Evolutionary conservation across 2,329 filamentous ascomycete genomes (phyloP).

Genomic region (Penicillium freii): DNA sequence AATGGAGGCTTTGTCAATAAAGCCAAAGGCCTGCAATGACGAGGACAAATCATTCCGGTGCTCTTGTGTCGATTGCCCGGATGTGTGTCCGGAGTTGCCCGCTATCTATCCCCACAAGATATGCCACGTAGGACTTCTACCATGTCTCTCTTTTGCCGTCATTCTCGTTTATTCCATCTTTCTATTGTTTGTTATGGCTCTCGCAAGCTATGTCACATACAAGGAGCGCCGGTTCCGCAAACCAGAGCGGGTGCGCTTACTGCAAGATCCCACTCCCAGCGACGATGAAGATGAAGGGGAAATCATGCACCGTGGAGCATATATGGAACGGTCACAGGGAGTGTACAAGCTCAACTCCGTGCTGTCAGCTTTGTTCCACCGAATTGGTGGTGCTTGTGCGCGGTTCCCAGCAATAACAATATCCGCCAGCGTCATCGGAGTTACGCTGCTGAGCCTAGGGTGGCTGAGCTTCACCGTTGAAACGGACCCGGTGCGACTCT

Average conservation of each 20-base stretch:
- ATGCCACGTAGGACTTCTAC: constrained; percentile 83
- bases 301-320: constrained; percentile 70
- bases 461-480: constrained; percentile 90
- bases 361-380: constrained; percentile 76
- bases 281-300: constrained; percentile 95
- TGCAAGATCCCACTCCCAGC: constrained; percentile 79
- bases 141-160: constrained; percentile 89
- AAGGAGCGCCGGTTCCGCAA: constrained; percentile 70
- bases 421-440: constrained; percentile 67
- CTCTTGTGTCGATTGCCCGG: constrained; percentile 88
- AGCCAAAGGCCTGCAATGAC: constrained; percentile 83
- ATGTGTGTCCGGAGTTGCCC: constrained; percentile 78
- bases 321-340: constrained; percentile 74
- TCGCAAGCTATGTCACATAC: constrained; percentile 74
- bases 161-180: constrained; percentile 81
- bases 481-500: constrained; percentile 82
- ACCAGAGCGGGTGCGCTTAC: constrained; percentile 76
- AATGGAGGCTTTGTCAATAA: constrained; percentile 72
- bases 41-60: constrained; percentile 82
- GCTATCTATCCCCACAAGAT: constrained; percentile 66
- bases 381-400: constrained; percentile 76
- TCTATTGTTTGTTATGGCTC: constrained; percentile 63
- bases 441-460: constrained; percentile 77
- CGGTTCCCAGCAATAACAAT: constrained; percentile 85
- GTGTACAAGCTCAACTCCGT: constrained; percentile 81